phyloP scores from a whole-genome alignment of 2,329 filamentous ascomycete genomes.

The Herpomyces periplanetae region DNA sequence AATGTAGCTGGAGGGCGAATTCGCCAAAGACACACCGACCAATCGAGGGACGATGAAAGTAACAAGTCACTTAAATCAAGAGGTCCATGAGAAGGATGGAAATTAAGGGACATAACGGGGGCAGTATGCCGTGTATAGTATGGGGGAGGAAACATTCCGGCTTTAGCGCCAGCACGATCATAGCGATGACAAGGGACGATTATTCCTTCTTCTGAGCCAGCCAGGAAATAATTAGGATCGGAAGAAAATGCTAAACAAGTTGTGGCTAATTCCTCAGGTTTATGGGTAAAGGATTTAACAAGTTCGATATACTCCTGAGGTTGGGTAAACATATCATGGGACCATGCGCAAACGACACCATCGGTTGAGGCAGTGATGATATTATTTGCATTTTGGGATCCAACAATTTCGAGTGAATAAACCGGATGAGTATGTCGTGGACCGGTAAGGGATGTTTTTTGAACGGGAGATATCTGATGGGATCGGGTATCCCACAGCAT shows the following conservation, averaged over 20 bases:
- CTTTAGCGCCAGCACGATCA: slow-evolving; percentile 82
- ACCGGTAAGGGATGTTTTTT: slow-evolving; percentile 78
- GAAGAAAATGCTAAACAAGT: slow-evolving; percentile 81
- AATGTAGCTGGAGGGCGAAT: slow-evolving; percentile 40
- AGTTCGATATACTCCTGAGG: slow-evolving; percentile 78
- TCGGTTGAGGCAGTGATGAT: slow-evolving; percentile 91
- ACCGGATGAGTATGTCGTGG: slow-evolving; percentile 77
- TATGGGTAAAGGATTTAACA: neutral
- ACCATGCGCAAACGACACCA: slow-evolving; percentile 85
- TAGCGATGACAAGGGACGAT: slow-evolving; percentile 93
- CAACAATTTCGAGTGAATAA: slow-evolving; percentile 76
- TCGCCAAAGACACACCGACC: slow-evolving; percentile 91
- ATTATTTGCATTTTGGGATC: slow-evolving; percentile 93
- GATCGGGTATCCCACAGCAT: slow-evolving; percentile 85
- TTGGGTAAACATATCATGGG: slow-evolving; percentile 83
- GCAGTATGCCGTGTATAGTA: slow-evolving; percentile 65
- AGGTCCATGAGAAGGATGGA: slow-evolving; percentile 64
- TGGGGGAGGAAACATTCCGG: slow-evolving; percentile 58
- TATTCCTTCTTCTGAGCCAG: slow-evolving; percentile 77
- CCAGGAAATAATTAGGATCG: slow-evolving; percentile 86
- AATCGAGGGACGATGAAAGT: slow-evolving; percentile 65
- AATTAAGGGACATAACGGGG: slow-evolving; percentile 78
- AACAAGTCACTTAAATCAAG: slow-evolving; percentile 81
- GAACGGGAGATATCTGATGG: slow-evolving; percentile 30
- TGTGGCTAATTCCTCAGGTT: slow-evolving; percentile 50